These are phyloP conservation scores for Amanita polypyramis DNA, from an alignment of 768 basidiomycete genomes.

Conservation along the genomic window DNA sequence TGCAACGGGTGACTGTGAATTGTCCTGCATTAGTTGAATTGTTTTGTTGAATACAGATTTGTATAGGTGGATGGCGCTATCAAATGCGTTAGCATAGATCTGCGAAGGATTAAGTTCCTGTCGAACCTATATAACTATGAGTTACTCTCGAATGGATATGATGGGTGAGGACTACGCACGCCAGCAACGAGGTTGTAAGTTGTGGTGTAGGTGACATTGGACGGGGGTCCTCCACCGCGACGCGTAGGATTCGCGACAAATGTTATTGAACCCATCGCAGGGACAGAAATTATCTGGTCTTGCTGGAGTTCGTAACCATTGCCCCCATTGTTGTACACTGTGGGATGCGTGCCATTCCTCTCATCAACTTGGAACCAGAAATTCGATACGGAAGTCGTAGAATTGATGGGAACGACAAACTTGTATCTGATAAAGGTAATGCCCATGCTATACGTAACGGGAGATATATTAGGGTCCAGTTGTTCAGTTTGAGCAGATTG, in stretches of 20 bases:
- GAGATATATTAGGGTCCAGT: conserved; percentile 26
- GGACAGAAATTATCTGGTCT: conserved; percentile 32
- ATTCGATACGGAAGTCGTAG: conserved; percentile 30
- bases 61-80: conserved; percentile 16
- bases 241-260: neutral
- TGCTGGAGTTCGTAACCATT: conserved; percentile 29
- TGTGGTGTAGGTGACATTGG: conserved; percentile 1
- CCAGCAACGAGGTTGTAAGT: conserved; percentile 18
- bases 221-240: neutral
- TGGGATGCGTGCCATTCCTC: conserved; percentile 26
- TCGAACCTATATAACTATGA: conserved; percentile 14
- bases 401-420: conserved; percentile 31
- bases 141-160: neutral
- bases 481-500: conserved; percentile 19
- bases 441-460: conserved; percentile 24
- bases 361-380: conserved; percentile 43
- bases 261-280: conserved; percentile 11
- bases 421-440: conserved; percentile 30
- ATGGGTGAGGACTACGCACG: conserved; percentile 11
- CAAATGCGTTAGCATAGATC: conserved; percentile 19
- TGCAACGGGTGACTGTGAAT: conserved; percentile 13
- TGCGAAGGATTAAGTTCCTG: conserved; percentile 18
- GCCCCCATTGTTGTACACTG: conserved; percentile 31
- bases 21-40: conserved; percentile 16
- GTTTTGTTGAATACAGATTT: conserved; percentile 17